Conservation (phyloP, 73 alveolate genomes). For the Urostyla sp. region DNA sequence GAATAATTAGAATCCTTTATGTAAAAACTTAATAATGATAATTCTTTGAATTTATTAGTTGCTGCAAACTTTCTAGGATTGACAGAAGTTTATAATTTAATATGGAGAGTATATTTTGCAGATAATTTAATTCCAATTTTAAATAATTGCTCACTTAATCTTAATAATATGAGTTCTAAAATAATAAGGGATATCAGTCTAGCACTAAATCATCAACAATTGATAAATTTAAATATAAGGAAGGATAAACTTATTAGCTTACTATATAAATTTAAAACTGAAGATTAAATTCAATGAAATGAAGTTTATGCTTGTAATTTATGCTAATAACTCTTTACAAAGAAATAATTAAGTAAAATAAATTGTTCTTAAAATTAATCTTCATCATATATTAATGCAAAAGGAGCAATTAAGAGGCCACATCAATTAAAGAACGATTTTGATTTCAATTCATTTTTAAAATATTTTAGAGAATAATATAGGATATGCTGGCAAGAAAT, state of each 20-base stretch:
- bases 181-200: constrained; percentile 15
- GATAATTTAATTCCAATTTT: neutral
- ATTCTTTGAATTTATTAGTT: constrained; percentile 18
- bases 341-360: neutral
- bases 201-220: neutral
- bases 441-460: neutral
- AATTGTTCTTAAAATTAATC: neutral
- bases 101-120: constrained; percentile 10
- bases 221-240: neutral
- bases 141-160: neutral
- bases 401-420: neutral
- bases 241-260: constrained; percentile 37
- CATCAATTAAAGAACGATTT: constrained; percentile 7
- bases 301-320: neutral
- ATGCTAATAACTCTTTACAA: neutral
- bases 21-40: neutral
- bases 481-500: constrained; percentile 37
- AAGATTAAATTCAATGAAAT: neutral
- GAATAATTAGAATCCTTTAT: neutral
- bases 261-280: neutral
- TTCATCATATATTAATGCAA: neutral
- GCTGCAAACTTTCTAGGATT: constrained; percentile 6
- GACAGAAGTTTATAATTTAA: neutral
- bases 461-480: constrained; percentile 4
- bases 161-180: neutral